Percentiles rank a stretch among this genome's conserved stretches.
Conservation (phyloP, 1,139 yeast species). For the Geotrichum fermentans region DNA sequence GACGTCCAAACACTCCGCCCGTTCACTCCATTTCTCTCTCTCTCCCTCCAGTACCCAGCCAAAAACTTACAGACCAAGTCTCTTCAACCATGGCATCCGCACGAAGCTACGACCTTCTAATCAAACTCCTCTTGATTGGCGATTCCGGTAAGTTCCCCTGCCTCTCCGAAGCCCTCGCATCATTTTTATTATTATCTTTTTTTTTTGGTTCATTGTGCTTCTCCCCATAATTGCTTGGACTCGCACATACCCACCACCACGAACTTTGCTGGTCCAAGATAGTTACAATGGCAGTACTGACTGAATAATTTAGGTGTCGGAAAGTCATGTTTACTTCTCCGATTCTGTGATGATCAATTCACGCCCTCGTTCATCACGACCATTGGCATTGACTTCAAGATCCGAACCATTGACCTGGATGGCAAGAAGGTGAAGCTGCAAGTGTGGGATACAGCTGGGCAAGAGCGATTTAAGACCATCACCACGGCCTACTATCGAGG, state of each 20-base stretch:
- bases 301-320: constrained; percentile 57
- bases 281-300: not conserved
- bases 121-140: constrained; percentile 90
- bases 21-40: not conserved
- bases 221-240: too few species aligned
- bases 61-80: too few species aligned
- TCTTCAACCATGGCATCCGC: constrained; percentile 46
- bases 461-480: constrained; percentile 95
- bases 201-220: too few species aligned
- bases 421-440: constrained; percentile 91
- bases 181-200: not conserved
- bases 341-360: constrained; percentile 96
- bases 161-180: not conserved
- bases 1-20: too few species aligned
- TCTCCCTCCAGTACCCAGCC: too few species aligned
- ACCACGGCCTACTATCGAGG: constrained; percentile 98
- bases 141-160: constrained; percentile 60
- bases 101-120: constrained; percentile 86
- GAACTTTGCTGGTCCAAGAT: too few species aligned
- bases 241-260: too few species aligned
- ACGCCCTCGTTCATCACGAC: constrained; percentile 95
- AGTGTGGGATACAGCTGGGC: constrained; percentile 99
- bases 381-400: constrained; percentile 95
- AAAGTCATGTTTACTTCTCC: constrained; percentile 84
- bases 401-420: constrained; percentile 90